These are phyloP conservation scores for Aquanectria penicillioides DNA, from an alignment of 2,329 filamentous ascomycete species.

Conservation along the genomic window DNA sequence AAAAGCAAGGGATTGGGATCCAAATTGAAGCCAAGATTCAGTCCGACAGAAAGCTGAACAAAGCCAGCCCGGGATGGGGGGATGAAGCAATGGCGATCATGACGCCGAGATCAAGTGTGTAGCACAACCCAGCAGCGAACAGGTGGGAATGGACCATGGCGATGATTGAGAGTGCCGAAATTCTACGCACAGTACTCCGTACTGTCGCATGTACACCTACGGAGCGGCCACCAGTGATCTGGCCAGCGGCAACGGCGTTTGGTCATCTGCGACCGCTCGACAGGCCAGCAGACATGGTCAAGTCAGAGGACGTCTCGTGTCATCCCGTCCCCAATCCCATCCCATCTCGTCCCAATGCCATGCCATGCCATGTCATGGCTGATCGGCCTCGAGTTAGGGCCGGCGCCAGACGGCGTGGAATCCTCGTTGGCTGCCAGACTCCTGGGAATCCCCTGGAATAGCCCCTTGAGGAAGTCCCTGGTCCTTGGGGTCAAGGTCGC, in stretches of 20 bases:
- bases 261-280: constrained; percentile 31
- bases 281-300: constrained; percentile 30
- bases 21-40: not conserved
- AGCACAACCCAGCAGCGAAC: constrained; percentile 41
- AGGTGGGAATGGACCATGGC: constrained; percentile 32
- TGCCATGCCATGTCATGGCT: constrained; percentile 30
- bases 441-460: constrained; percentile 31
- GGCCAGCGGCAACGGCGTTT: constrained; percentile 33
- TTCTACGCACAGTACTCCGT: not conserved
- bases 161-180: not conserved
- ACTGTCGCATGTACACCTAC: not conserved
- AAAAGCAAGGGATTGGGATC: constrained; percentile 8
- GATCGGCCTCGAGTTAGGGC: constrained; percentile 33
- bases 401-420: constrained; percentile 34
- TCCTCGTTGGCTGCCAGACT: constrained; percentile 31
- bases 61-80: constrained; percentile 28
- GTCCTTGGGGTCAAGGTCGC: constrained; percentile 5
- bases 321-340: constrained; percentile 30
- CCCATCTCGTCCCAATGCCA: constrained; percentile 36
- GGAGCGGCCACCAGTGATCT: constrained; percentile 18
- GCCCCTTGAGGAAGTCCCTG: constrained; percentile 24
- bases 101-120: constrained; percentile 32
- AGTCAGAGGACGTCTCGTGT: constrained; percentile 27
- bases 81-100: constrained; percentile 40
- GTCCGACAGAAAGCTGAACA: constrained; percentile 24